Evolutionary conservation across 2,329 filamentous ascomycete species (phyloP).

Genomic region (Trichoderma atroviride): DNA sequence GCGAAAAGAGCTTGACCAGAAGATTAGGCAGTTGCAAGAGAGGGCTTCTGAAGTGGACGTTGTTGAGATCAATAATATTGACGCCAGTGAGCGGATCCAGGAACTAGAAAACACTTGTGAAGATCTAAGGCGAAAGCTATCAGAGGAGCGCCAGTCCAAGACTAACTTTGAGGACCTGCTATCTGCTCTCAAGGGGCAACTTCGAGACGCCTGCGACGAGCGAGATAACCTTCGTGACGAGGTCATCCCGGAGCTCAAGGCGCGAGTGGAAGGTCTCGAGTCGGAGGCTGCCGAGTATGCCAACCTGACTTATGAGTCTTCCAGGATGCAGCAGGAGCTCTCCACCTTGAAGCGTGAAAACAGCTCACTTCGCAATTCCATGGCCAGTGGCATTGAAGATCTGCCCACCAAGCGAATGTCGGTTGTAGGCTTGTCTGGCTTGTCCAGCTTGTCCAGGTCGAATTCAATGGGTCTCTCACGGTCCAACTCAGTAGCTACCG

Average conservation of each 20-base stretch:
- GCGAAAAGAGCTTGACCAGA: constrained; percentile 75
- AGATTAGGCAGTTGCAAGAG: constrained; percentile 80
- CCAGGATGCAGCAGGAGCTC: constrained; percentile 85
- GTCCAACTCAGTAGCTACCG: constrained; percentile 68
- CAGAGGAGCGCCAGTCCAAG: constrained; percentile 84
- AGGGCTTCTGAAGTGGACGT: constrained; percentile 68
- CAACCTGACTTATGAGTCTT: constrained; percentile 75
- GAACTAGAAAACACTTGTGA: constrained; percentile 82
- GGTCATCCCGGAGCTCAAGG: constrained; percentile 75
- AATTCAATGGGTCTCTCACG: constrained; percentile 67
- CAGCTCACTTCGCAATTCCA: constrained; percentile 54
- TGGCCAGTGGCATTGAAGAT: constrained; percentile 29
- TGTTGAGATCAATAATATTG: constrained; percentile 57
- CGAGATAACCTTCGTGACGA: constrained; percentile 90
- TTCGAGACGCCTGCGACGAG: constrained; percentile 82
- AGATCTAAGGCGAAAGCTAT: constrained; percentile 77
- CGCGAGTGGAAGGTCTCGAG: constrained; percentile 78
- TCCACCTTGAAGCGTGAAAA: constrained; percentile 70
- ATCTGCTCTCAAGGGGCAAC: constrained; percentile 77
- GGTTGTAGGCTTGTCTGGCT: constrained; percentile 33
- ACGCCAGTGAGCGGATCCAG: constrained; percentile 65
- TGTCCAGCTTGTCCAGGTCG: constrained; percentile 59
- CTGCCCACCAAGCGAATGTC: constrained; percentile 34
- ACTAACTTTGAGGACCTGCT: constrained; percentile 93
- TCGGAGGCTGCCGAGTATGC: constrained; percentile 71